phyloP scores from a whole-genome alignment of 768 basidiomycete genomes.

The Mycena chlorophos region DNA sequence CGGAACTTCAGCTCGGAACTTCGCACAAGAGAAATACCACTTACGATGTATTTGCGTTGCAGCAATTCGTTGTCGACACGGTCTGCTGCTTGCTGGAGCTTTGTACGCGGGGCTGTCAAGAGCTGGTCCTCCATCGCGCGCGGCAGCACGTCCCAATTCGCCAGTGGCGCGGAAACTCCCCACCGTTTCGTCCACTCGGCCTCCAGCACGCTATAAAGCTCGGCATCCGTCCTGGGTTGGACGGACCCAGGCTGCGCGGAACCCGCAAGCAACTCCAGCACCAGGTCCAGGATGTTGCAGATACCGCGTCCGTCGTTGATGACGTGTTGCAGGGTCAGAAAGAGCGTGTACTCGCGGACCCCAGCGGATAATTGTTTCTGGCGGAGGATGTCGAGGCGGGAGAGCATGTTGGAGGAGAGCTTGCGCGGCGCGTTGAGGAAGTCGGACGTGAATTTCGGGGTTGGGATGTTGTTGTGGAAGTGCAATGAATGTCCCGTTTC shows the following conservation, averaged over 20 bases:
- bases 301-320: conserved; percentile 5
- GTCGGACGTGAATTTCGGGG: not conserved
- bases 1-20: not conserved
- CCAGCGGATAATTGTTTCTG: not conserved
- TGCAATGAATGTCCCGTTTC: not conserved
- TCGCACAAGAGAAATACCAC: not conserved
- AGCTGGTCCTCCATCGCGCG: conserved; percentile 4
- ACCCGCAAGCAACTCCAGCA: conserved; percentile 6
- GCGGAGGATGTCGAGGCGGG: not conserved
- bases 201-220: conserved; percentile 1
- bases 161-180: not conserved
- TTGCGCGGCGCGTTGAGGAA: conserved; percentile 3
- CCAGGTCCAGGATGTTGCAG: not conserved
- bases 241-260: not conserved
- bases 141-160: not conserved
- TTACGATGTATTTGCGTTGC: conserved; percentile 3
- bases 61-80: conserved; percentile 6
- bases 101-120: not conserved
- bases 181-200: conserved; percentile 10
- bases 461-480: not conserved
- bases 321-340: conserved; percentile 1
- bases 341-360: not conserved
- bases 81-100: not conserved
- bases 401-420: not conserved
- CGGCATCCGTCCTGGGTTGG: not conserved